Evolutionary conservation across 2,329 filamentous ascomycete genomes (phyloP).

Genomic region (Ophiostoma novo-ulmi): DNA sequence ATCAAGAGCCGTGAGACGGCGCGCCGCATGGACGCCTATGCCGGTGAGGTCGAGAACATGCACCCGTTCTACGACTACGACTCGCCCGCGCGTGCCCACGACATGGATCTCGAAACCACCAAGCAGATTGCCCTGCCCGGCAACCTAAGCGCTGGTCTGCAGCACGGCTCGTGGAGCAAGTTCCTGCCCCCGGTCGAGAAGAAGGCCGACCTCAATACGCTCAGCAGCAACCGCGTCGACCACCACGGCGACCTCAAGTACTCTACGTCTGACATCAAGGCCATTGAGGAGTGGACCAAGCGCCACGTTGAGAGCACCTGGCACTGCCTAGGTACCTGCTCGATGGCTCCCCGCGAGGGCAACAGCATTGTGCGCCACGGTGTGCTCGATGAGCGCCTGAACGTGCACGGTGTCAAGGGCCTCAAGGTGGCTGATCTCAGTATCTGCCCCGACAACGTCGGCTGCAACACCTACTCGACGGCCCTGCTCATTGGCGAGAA

Average conservation of each 20-base stretch:
- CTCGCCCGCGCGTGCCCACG: constrained; percentile 62
- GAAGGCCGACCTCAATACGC: constrained; percentile 40
- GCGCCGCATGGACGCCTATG: constrained; percentile 70
- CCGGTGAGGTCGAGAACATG: constrained; percentile 63
- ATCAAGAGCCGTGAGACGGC: constrained; percentile 78
- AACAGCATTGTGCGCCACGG: constrained; percentile 78
- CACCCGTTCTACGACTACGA: constrained; percentile 70
- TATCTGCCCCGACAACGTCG: constrained; percentile 75
- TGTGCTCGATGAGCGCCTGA: constrained; percentile 70
- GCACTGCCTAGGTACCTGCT: constrained; percentile 65
- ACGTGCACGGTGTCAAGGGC: constrained; percentile 70
- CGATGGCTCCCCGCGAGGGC: constrained; percentile 69
- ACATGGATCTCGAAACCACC: constrained; percentile 70
- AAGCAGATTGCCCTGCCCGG: constrained; percentile 69
- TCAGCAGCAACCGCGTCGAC: constrained; percentile 61
- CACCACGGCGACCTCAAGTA: constrained; percentile 63
- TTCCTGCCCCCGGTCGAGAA: constrained; percentile 52
- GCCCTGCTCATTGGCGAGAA: constrained; percentile 73
- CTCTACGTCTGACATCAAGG: constrained; percentile 55
- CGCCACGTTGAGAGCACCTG: constrained; percentile 72
- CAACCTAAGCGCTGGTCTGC: constrained; percentile 65
- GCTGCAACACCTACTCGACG: constrained; percentile 64
- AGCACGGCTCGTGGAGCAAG: constrained; percentile 67
- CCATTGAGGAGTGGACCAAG: constrained; percentile 65
- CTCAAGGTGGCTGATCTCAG: constrained; percentile 72